Base-by-base conservation (phyloP, 805 yeast species). In the Nakazawaea siamensis region DNA sequence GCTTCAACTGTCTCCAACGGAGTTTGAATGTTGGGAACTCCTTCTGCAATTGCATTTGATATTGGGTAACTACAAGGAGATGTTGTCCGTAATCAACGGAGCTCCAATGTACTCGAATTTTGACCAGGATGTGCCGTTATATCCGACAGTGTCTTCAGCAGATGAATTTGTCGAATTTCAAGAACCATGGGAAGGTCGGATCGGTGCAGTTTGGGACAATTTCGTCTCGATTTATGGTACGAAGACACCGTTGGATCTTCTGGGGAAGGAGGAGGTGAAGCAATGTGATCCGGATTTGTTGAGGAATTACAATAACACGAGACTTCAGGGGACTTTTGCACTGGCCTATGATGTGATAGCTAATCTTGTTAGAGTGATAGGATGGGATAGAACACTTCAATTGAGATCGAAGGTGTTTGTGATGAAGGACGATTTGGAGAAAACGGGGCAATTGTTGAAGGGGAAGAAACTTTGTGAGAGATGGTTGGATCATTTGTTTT, bases 341-440 rank as follows among this genome's bases (percentile, higher is more conserved):
- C 58, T 58, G 35, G 84, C 83, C 1, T 90, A 85, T 52, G 79
- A 77, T 28, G 56, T 87, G 37, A 56, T 90, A 38, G 76, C 94
- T 4, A 63, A 74, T 7, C 69, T 92, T 43, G 74, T 78, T 3
- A 68, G 78, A 14, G 58, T 66, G 17, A 62, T 78, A 27, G 96
- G 96, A 4, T 90, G 98, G 98, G 85, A 84, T 45, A 72, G 68
- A 24, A 55, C 86, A 24, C 64, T 88, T 44, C 62, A 64, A 38
- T 49, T 78, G 25, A 73, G 95, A 39, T 74, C 87, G 1, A 60
- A 66, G 14, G 76, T 82, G 1, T 90, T 90, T 57, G 74, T 85
- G 8, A 90, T 90, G 87, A 84, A 77, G 48, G 75, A 70, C 27
- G 90, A 82, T 49, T 75, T 76, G 2, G 41, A 35, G 9, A 35